Conservation (phyloP, 768 basidiomycete genomes). For the Cyclocybe cylindracea region DNA sequence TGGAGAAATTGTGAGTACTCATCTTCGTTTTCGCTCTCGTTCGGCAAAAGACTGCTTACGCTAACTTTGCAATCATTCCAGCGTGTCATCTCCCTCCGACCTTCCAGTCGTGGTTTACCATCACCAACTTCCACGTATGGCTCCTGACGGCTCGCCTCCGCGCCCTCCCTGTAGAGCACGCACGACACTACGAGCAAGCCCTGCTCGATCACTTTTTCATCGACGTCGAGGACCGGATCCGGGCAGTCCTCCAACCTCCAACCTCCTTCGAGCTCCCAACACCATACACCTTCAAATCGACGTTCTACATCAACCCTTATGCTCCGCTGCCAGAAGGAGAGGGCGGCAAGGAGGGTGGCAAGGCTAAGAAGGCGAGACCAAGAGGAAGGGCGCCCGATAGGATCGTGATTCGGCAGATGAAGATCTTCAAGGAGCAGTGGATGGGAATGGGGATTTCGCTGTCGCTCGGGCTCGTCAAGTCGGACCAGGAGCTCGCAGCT, state of each 20-base stretch:
- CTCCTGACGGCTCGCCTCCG: constrained; percentile 87
- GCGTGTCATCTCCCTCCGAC: constrained; percentile 87
- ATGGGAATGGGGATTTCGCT: constrained; percentile 77
- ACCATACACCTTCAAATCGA: constrained; percentile 47
- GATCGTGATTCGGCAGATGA: constrained; percentile 85
- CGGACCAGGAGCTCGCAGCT: constrained; percentile 82
- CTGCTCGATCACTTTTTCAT: constrained; percentile 95
- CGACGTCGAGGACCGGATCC: constrained; percentile 88
- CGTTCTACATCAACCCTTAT: constrained; percentile 51
- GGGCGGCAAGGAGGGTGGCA: constrained; percentile 39
- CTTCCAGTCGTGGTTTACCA: constrained; percentile 98
- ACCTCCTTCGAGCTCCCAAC: constrained; percentile 25
- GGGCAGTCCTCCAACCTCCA: constrained; percentile 71
- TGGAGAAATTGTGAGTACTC: constrained; percentile 63
- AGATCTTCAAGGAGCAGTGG: constrained; percentile 91
- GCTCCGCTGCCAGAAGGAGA: constrained; percentile 16
- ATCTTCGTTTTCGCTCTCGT: constrained; percentile 4
- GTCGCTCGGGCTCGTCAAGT: constrained; percentile 73
- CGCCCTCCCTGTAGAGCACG: constrained; percentile 69
- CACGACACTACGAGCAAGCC: constrained; percentile 71
- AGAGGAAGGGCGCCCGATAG: constrained; percentile 65
- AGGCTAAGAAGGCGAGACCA: constrained; percentile 22
- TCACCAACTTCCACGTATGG: constrained; percentile 93
- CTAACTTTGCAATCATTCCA: constrained; percentile 26
- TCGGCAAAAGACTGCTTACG: too few relatives aligned